Base-by-base conservation (phyloP, 108 stramenopile species). In the Cylindrotheca closterium region DNA sequence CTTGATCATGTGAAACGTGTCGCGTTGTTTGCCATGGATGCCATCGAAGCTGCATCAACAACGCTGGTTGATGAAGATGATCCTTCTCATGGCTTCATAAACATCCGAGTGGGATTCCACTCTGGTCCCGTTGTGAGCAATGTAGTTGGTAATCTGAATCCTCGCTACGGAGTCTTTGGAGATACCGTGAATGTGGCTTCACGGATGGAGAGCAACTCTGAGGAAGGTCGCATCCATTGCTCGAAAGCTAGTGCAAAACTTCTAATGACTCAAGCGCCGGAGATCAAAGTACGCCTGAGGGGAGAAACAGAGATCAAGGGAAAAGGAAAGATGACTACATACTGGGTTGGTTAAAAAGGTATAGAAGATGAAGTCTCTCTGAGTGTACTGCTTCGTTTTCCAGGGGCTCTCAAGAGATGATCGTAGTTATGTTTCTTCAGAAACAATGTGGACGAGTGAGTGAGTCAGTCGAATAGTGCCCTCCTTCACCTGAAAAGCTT, bases 1-100 rank as follows among this genome's bases (percentile, higher is more conserved):
- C 79, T 78, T 46, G 68, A 68, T 37, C 82, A 83, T 51, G 82
- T 78, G 29, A 83, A 86, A 67, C 73, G 80, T 19, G 52, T 86
- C 27, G 81, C 79, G 3, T 37, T 68, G 32, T 83, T 81, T 32
- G 77, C 85, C 17, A 51, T 76, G 7, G 85, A 80, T 51, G 67
- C 77, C 17, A 17, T 83, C 19, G 37, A 56, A 19, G 77, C 75
- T 21, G 82, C 85, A 0, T 32, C 29, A 10, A 58, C 78, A 42
- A 75, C 67, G 4, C 62, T 55, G 10, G 65, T 83, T 25, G 69
- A 76, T 46, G 57, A 42, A n/a, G 81, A 83, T 4, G 67, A 86
- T 58, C 58, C 55, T 0, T 60, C 54, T 28, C 53, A 30, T 24
- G 85, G 81, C 1, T 51, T 33, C 19, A 70, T 86, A 17, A 42